Evolutionary conservation across 163 green algal genomes (phyloP), one percentile per base, ranked within the genome.

Genomic region (Coccomyxa subellipsoidea): DNA sequence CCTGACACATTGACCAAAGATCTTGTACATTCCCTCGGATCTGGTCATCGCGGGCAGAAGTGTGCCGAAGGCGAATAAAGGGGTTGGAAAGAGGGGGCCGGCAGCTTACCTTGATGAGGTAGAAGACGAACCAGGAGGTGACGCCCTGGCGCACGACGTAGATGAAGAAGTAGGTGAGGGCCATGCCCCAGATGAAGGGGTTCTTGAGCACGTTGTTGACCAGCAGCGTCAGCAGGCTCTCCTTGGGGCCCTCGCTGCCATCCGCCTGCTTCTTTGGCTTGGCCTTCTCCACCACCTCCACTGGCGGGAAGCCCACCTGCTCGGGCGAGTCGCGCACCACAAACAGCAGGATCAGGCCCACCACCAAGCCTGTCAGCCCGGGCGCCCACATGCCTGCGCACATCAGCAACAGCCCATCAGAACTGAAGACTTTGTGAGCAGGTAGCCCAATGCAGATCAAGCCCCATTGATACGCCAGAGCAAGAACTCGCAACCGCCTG

Each of bases 101-200:
- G 47, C 21, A 18, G 76, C 79, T 7, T 54, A 85, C 85, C 84
- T 92, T 87, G 37, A 94, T 87, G 27, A 95, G 87, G 87, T 95
- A 96, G 81, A 96, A 96, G 23, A 95, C 89, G 66, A 93, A 94
- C 92, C 92, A 96, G 54, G 89, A 94, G 53, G 92, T 96, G 59
- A 96, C 90, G 38, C 90, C 94, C 89, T 98, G 95, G 69, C 95
- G 88, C 40, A 98, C 93, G 29, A 99, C 90, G 89, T 99, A 99
- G 80, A 99, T 93, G 89, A 98, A 98, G 87, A 99, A 99, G 89
- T 99, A 99, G 36, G 95, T 98, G 69, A 98, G 88, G 23, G 96
- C 96, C 92, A 99, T 96, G 81, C 94, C 94, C 91, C 96, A 98
- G 81, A 99, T 97, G 91, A 92, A 98, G 18, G 94, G 94, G 88